phyloP scores from a whole-genome alignment of 352 stramenopile genomes.

The Bremia lactucae region DNA sequence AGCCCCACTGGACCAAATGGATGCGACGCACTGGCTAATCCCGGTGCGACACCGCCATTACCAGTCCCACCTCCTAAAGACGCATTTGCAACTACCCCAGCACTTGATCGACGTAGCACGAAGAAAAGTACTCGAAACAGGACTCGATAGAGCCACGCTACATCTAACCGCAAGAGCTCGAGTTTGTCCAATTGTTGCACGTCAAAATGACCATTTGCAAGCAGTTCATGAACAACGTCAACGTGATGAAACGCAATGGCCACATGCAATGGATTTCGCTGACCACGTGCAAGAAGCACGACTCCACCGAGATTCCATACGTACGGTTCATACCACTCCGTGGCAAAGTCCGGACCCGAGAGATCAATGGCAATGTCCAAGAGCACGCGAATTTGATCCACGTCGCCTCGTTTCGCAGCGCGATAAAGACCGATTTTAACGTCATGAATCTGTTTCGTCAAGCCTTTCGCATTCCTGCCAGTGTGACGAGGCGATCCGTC shows the following conservation, averaged over 20 bases:
- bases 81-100: conserved; percentile 12
- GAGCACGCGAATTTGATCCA: conserved; percentile 35
- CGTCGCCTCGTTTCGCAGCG: conserved; percentile 49
- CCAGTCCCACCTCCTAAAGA: conserved; percentile 11
- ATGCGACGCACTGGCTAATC: conserved; percentile 20
- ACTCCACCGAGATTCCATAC: conserved; percentile 13
- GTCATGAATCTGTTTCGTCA: conserved; percentile 21
- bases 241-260: conserved; percentile 61
- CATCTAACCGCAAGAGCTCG: conserved; percentile 50
- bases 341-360: conserved; percentile 48
- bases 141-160: conserved; percentile 58
- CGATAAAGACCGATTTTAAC: conserved; percentile 53
- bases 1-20: conserved; percentile 54
- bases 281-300: conserved; percentile 23
- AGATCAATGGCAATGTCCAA: conserved; percentile 41
- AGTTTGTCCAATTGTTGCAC: conserved; percentile 66
- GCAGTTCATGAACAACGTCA: conserved; percentile 50
- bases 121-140: conserved; percentile 55
- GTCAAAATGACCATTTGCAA: conserved; percentile 51
- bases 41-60: conserved; percentile 13
- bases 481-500: no score
- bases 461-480: neutral
- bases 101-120: conserved; percentile 21
- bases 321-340: conserved; percentile 44
- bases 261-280: conserved; percentile 68